Conservation (phyloP, 371 early-diverging fungal genomes). For the Apophysomyces ossiformis region DNA sequence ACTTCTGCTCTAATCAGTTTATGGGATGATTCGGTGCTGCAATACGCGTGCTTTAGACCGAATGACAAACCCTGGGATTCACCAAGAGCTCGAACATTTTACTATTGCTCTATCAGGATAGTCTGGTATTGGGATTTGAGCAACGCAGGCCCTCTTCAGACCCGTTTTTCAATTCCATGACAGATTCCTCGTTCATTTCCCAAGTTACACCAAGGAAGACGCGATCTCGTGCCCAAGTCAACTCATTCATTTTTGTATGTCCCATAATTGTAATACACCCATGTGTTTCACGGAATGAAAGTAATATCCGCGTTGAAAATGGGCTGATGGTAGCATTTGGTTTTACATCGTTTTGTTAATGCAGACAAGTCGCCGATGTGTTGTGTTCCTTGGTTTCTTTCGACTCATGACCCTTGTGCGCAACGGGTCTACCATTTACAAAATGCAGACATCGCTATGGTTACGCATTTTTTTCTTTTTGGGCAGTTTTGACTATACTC, state of each 20-base stretch:
- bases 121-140: neutral
- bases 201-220: slow-evolving; percentile 8
- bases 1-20: slow-evolving; percentile 1
- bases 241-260: neutral
- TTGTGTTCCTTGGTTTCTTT: slow-evolving; percentile 8
- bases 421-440: slow-evolving; percentile 2
- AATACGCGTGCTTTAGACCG: neutral
- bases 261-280: slow-evolving; percentile 9
- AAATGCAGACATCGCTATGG: neutral
- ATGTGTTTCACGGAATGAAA: slow-evolving; percentile 6
- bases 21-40: neutral
- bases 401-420: slow-evolving; percentile 8
- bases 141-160: neutral
- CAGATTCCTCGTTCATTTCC: slow-evolving; percentile 2
- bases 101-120: neutral
- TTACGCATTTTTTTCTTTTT: slow-evolving; percentile 1
- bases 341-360: neutral
- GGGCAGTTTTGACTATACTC: slow-evolving; percentile 9
- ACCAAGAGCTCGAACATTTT: neutral
- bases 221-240: neutral
- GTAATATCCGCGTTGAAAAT: slow-evolving; percentile 6
- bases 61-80: slow-evolving; percentile 2
- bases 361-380: neutral
- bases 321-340: neutral
- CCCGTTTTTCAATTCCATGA: neutral